Evolutionary conservation across 306 rosid species (phyloP).

Genomic region (Lotus japonicus): DNA sequence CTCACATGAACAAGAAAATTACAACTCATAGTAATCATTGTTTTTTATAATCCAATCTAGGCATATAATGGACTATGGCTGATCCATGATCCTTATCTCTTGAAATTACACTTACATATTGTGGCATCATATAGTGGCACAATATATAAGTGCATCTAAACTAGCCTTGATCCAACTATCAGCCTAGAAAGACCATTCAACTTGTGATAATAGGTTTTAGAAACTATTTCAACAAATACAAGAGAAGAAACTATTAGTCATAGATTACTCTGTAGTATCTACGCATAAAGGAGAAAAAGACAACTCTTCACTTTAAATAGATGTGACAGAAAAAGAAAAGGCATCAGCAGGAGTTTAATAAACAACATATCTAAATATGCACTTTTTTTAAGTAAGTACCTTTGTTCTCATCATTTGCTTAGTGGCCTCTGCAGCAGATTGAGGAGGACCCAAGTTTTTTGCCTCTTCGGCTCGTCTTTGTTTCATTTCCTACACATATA

Average conservation of each 20-base stretch:
- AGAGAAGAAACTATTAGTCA: background rate
- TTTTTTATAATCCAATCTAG: background rate
- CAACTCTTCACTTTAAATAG: background rate
- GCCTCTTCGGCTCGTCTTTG: too few relatives aligned
- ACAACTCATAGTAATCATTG: background rate
- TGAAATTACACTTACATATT: background rate
- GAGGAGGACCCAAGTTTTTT: too few relatives aligned
- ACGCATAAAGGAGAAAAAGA: background rate
- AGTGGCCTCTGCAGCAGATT: too few relatives aligned
- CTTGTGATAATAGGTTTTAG: background rate
- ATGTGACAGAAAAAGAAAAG: too few relatives aligned
- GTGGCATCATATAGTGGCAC: too few relatives aligned
- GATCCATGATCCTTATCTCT: background rate
- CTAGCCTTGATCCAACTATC: background rate
- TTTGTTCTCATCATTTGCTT: too few relatives aligned
- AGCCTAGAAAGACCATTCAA: too few relatives aligned
- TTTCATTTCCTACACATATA: too few relatives aligned
- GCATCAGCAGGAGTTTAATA: too few relatives aligned
- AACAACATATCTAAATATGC: too few relatives aligned
- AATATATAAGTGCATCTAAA: too few relatives aligned
- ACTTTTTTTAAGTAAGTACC: too few relatives aligned
- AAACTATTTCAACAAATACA: background rate
- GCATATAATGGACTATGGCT: background rate
- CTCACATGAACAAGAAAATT: background rate
- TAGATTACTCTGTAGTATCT: background rate